These are phyloP conservation scores for Coniophora puteana DNA, from an alignment of 1,284 basidiomycete genomes.

Conservation along the genomic window DNA sequence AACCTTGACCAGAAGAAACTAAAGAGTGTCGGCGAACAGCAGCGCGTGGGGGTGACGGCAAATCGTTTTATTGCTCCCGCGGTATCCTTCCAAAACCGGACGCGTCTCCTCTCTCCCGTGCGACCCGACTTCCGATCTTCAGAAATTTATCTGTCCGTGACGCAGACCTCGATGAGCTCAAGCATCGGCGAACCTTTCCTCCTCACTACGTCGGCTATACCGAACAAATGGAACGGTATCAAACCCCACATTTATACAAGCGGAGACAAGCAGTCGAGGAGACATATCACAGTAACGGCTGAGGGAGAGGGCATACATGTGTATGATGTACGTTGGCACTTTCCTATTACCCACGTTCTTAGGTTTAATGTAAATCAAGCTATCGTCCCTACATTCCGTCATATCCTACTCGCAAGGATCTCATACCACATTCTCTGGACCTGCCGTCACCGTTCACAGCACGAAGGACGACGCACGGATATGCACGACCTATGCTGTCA, in stretches of 20 bases:
- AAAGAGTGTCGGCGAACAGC: no score
- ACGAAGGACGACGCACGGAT: conserved; percentile 30
- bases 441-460: conserved; percentile 44
- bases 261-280: conserved; percentile 41
- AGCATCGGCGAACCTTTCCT: conserved; percentile 58
- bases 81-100: no score
- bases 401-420: conserved; percentile 67
- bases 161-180: conserved; percentile 35
- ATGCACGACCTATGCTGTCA: conserved; percentile 53
- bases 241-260: conserved; percentile 33
- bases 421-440: conserved; percentile 54
- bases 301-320: conserved; percentile 72
- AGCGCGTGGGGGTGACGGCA: no score
- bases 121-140: no score
- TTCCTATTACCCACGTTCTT: neutral
- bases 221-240: conserved; percentile 20
- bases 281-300: conserved; percentile 58
- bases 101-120: no score
- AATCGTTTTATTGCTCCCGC: no score
- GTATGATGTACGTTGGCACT: conserved; percentile 50
- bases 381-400: conserved; percentile 61
- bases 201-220: conserved; percentile 46
- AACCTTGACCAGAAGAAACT: neutral
- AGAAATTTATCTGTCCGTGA: conserved; percentile 7
- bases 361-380: conserved; percentile 31